These are phyloP conservation scores for Hypomontagnella monticulosa DNA, from an alignment of 495 filamentous ascomycete genomes.

Conservation along the genomic window DNA sequence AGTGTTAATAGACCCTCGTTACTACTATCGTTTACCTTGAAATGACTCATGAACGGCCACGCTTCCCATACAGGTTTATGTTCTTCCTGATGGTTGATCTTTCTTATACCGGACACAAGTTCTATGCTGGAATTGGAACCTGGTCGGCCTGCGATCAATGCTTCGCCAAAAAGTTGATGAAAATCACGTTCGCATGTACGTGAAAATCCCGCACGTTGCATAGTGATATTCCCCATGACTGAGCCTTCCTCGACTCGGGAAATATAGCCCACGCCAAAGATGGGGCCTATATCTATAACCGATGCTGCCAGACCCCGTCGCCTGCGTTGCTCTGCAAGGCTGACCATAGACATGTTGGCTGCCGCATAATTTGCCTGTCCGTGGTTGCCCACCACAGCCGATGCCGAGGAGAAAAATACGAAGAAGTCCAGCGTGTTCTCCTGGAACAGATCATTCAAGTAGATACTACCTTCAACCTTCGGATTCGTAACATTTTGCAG, in stretches of 20 bases:
- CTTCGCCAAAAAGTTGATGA: conserved; percentile 32
- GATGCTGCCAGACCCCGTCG: conserved; percentile 50
- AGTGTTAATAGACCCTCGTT: background rate
- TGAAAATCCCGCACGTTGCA: background rate
- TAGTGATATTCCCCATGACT: conserved; percentile 28
- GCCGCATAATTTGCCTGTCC: conserved; percentile 62
- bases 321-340: conserved; percentile 45
- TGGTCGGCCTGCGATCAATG: conserved; percentile 8
- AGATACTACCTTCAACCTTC: conserved; percentile 49
- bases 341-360: conserved; percentile 60
- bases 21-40: conserved; percentile 22
- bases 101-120: conserved; percentile 2
- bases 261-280: conserved; percentile 57
- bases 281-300: conserved; percentile 54
- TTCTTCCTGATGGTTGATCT: conserved; percentile 40
- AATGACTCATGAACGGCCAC: conserved; percentile 54
- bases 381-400: conserved; percentile 54
- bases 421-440: conserved; percentile 62
- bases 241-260: conserved; percentile 31
- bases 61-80: conserved; percentile 51
- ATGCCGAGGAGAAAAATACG: conserved; percentile 61
- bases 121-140: background rate
- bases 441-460: conserved; percentile 49
- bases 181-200: conserved; percentile 35
- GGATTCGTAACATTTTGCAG: conserved; percentile 42